Percentiles rank a stretch among this genome's conserved stretches.
phyloP scores from a whole-genome alignment of 331 rosid genomes.

The Rhamnella rubrinervis region DNA sequence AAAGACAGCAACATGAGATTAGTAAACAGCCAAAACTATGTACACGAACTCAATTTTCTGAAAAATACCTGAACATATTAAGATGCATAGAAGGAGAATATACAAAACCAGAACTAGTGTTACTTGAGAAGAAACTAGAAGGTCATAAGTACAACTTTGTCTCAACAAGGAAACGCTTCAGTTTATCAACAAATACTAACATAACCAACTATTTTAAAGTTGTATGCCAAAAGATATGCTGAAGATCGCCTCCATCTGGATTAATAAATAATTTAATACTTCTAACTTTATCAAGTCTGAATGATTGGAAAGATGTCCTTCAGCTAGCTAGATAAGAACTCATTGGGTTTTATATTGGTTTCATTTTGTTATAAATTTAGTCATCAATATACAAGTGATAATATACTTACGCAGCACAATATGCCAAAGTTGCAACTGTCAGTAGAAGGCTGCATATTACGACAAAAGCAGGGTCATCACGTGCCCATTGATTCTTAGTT shows the following conservation, averaged over 20 bases:
- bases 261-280: too few species aligned
- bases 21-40: background rate
- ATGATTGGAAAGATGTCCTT: background rate
- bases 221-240: background rate
- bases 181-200: background rate
- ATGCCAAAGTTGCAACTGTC: slow-evolving; percentile 82
- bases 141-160: background rate
- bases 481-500: slow-evolving; percentile 99
- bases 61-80: too few species aligned
- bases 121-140: background rate
- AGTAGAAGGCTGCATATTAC: slow-evolving; percentile 98
- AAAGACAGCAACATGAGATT: slow-evolving; percentile 11
- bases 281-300: background rate
- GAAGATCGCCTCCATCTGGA: too few species aligned
- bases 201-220: background rate
- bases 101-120: background rate
- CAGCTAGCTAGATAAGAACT: background rate
- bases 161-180: background rate
- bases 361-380: background rate
- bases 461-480: slow-evolving; percentile 99
- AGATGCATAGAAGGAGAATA: too few species aligned
- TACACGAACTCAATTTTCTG: background rate
- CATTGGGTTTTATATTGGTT: background rate
- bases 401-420: slow-evolving; percentile 96
- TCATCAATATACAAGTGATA: slow-evolving; percentile 17